phyloP scores from a whole-genome alignment of 2,329 filamentous ascomycete species.

The Scytalidium sp. region DNA sequence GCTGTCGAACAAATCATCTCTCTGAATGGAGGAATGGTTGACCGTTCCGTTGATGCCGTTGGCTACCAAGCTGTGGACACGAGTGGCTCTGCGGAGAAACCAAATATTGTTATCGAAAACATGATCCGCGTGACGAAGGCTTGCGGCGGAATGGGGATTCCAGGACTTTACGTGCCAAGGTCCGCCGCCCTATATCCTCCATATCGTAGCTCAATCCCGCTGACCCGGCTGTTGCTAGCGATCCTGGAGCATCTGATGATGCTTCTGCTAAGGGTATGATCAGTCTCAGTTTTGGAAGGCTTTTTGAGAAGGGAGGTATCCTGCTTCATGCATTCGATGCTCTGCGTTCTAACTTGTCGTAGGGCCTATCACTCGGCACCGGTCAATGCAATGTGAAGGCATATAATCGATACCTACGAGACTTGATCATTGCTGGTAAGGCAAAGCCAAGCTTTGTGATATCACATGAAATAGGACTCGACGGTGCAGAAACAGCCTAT shows the following conservation, averaged over 20 bases:
- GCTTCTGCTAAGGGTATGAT: slow-evolving; percentile 62
- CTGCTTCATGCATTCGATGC: not conserved
- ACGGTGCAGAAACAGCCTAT: slow-evolving; percentile 58
- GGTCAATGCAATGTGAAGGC: slow-evolving; percentile 68
- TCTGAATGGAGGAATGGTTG: slow-evolving; percentile 57
- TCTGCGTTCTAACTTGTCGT: not conserved
- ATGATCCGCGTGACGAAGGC: slow-evolving; percentile 60
- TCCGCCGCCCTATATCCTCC: no score
- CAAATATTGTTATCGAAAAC: slow-evolving; percentile 62
- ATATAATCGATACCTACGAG: slow-evolving; percentile 64
- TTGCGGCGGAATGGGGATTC: slow-evolving; percentile 49
- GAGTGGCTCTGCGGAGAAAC: slow-evolving; percentile 55
- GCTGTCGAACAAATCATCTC: slow-evolving; percentile 59
- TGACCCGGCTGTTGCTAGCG: slow-evolving; percentile 32
- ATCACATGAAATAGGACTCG: slow-evolving; percentile 60
- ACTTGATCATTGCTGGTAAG: slow-evolving; percentile 61
- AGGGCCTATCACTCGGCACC: slow-evolving; percentile 58
- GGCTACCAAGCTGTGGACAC: slow-evolving; percentile 61
- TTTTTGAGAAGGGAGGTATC: slow-evolving; percentile 60
- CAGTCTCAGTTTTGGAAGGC: slow-evolving; percentile 61
- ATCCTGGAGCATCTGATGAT: slow-evolving; percentile 61
- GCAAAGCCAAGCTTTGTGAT: slow-evolving; percentile 67
- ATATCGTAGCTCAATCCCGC: no score
- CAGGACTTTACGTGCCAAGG: slow-evolving; percentile 11
- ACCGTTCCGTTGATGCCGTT: slow-evolving; percentile 62